These are phyloP conservation scores for Trametes coccinea DNA, from an alignment of 768 basidiomycete genomes.

Conservation along the genomic window DNA sequence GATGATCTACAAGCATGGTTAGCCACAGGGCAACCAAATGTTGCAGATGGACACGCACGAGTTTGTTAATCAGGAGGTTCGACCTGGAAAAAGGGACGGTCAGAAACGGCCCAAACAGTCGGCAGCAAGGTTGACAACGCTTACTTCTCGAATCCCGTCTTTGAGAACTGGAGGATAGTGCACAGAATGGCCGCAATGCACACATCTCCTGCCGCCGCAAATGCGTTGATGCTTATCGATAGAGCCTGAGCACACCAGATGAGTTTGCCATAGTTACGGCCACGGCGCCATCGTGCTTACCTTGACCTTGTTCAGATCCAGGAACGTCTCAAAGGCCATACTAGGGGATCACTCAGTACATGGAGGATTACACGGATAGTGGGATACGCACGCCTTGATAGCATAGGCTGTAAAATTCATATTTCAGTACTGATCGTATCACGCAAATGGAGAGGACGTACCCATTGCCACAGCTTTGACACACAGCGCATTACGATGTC, in stretches of 20 bases:
- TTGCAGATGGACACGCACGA: slow-evolving; percentile 2
- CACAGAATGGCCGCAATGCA: slow-evolving; percentile 51
- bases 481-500: too few species aligned
- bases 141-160: slow-evolving; percentile 49
- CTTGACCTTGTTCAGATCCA: slow-evolving; percentile 10
- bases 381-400: neutral
- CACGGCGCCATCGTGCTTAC: neutral
- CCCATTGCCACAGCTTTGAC: neutral
- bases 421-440: neutral
- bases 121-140: neutral
- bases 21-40: neutral
- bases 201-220: slow-evolving; percentile 50
- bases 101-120: too few species aligned
- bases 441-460: neutral
- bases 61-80: slow-evolving; percentile 43
- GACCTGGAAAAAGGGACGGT: slow-evolving; percentile 26
- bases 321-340: slow-evolving; percentile 3
- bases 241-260: slow-evolving; percentile 37
- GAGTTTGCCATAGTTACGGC: too few species aligned
- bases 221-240: slow-evolving; percentile 55
- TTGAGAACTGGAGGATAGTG: slow-evolving; percentile 48
- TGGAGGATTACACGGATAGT: neutral
- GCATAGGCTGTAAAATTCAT: neutral
- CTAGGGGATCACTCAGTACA: neutral
- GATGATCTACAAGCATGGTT: slow-evolving; percentile 32